Evolutionary conservation across 345 rosid species (phyloP).

Genomic region (Turnera subulata): DNA sequence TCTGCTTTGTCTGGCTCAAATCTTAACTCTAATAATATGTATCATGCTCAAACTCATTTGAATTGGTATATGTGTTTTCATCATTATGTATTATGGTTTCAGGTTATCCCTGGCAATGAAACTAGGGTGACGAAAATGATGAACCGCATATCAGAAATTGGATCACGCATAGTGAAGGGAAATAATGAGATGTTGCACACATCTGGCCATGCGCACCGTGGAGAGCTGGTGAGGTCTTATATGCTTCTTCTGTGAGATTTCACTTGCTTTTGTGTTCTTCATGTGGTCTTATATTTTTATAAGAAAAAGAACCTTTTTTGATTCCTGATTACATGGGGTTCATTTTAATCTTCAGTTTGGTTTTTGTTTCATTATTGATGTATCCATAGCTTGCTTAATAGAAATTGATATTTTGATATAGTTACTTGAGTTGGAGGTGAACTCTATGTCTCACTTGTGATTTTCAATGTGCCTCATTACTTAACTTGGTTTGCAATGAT

Average conservation of each 20-base stretch:
- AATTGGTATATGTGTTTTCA: no score
- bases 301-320: no score
- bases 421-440: not conserved
- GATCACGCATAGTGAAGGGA: slow-evolving; percentile 88
- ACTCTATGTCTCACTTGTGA: not conserved
- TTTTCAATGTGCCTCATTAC: no score
- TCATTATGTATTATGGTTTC: no score
- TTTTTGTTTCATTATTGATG: not conserved
- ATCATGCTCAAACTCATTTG: no score
- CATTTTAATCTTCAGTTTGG: slow-evolving; percentile 4
- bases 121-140: slow-evolving; percentile 96
- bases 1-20: no score
- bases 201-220: slow-evolving; percentile 98
- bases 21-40: not conserved
- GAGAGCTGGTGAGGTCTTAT: slow-evolving; percentile 62
- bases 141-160: slow-evolving; percentile 90
- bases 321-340: no score
- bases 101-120: slow-evolving; percentile 99
- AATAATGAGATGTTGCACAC: slow-evolving; percentile 81
- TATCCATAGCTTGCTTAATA: not conserved
- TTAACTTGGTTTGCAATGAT: not conserved
- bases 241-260: slow-evolving; percentile 9
- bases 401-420: slow-evolving; percentile 1
- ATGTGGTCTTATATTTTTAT: no score
- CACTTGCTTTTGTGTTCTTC: no score